Evolutionary conservation across 225 moss, liverwort and hornwort genomes (phyloP).

Genomic region (Physcomitrellopsis africana): DNA sequence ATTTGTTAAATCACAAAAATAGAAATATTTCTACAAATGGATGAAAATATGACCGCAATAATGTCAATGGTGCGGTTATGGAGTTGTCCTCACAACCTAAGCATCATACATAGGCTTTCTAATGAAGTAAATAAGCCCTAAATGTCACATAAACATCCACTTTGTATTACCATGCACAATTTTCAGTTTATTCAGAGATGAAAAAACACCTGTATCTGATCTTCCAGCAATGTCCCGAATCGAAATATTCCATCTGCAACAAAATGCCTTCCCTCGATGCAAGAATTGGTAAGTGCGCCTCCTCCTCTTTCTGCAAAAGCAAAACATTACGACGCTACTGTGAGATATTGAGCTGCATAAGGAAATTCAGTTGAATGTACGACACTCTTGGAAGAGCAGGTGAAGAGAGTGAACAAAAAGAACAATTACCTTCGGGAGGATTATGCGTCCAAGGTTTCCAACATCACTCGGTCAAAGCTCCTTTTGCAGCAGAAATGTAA

Average conservation of each 20-base stretch:
- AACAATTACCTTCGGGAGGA: conserved; percentile 47
- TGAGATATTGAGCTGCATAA: neutral
- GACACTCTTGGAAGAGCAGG: neutral
- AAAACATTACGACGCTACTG: no score
- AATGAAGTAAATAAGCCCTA: no score
- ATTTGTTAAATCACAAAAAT: no score
- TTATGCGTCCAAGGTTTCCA: conserved; percentile 44
- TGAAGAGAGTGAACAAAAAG: no score
- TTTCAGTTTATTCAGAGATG: neutral
- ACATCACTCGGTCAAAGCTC: conserved; percentile 46
- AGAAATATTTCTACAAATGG: no score
- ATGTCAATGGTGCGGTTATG: no score
- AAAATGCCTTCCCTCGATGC: conserved; percentile 34
- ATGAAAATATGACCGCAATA: no score
- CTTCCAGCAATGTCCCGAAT: conserved; percentile 39
- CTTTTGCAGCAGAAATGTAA: conserved; percentile 42
- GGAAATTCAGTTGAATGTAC: neutral
- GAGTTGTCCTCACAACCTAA: no score
- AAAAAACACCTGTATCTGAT: conserved; percentile 44
- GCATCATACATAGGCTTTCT: no score
- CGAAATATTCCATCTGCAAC: conserved; percentile 43
- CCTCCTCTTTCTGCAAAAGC: conserved; percentile 42
- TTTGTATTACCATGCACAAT: no score
- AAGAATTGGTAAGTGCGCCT: conserved; percentile 38
- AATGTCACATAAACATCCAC: no score